A percentile compares a stretch with the other conserved stretches of the same genome.
phyloP scores from a whole-genome alignment of 1,284 basidiomycete species.

The Rugosomyces carneus region DNA sequence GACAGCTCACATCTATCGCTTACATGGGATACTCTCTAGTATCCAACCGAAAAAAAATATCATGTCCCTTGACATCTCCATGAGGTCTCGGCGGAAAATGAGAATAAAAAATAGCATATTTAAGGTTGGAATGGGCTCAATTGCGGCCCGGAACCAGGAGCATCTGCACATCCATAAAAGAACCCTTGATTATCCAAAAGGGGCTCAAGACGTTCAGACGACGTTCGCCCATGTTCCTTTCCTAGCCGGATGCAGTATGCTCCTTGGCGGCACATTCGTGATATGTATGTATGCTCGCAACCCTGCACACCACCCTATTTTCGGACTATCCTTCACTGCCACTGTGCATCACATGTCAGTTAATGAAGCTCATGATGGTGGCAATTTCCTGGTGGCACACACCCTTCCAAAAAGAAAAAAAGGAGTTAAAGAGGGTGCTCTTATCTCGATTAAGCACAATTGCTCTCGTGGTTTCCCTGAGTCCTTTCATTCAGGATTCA shows the following conservation, averaged over 20 bases:
- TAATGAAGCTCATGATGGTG: constrained; percentile 9
- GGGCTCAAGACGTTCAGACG: constrained; percentile 3
- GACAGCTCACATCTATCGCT: background rate
- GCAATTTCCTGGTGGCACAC: constrained; percentile 8
- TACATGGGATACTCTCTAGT: background rate
- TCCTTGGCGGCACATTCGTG: constrained; percentile 17
- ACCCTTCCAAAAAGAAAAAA: background rate
- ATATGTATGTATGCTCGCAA: constrained; percentile 2
- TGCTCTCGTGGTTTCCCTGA: background rate
- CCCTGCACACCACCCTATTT: constrained; percentile 5
- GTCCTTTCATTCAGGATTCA: constrained; percentile 12
- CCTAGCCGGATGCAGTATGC: constrained; percentile 12
- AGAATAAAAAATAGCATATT: background rate
- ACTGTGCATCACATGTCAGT: constrained; percentile 22
- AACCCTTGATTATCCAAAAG: constrained; percentile 9
- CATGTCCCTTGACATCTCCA: background rate
- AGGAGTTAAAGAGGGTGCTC: constrained; percentile 9
- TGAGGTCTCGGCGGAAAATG: background rate
- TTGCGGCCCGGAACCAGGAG: constrained; percentile 9
- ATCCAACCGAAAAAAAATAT: no score
- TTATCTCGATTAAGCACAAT: constrained; percentile 17
- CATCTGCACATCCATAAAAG: background rate
- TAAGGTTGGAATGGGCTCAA: background rate
- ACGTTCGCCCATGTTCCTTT: background rate
- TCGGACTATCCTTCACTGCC: constrained; percentile 30